Evolutionary conservation across 1,139 yeast genomes (phyloP), one percentile per base, ranked within the genome.

Genomic region (Scheffersomyces lignicola): DNA sequence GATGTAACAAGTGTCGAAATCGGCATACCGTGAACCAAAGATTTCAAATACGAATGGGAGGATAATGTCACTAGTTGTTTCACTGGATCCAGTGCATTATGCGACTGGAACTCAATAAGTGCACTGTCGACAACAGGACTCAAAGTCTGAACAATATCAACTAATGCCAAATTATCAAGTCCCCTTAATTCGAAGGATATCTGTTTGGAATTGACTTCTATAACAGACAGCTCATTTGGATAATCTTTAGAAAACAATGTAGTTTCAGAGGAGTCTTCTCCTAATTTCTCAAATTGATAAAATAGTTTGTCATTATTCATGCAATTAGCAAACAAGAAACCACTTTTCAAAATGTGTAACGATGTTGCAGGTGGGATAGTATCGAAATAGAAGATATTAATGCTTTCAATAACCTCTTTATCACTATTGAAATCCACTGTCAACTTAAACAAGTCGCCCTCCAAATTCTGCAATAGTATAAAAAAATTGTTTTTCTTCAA

Each of bases 371-470:
- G 57, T 1, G 89, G 83, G 16, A 87, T 71, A 0, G 94, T 75
- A 53, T 88, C 97, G 58, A 89, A 90, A 51, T 83, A 88, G 4
- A 57, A 49, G 9, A 64, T 43, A 2, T 35, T 42, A 1, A 63
- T 51, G 24, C 48, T 44, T 10, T 70, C 63, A n/a, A 86, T 62
- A 13, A 61, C 51, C 27, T 69, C 75, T 26, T 62, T 63, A 28
- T 68, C 72, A 1, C 46, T 46, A 29, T 58, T 54, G 36, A 48
- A 62, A 14, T 64, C 69, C 3, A 85, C 58, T 3, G 78, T 68
- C 6, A 88, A 56, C 51, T 86, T 88, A 60, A 80, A 85, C n/a
- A 88, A 45, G 51, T 88, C 96, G 9, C 97, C 97, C 9, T 60
- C 54, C 28, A 77, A 70, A 12, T 79, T 76, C 51, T 92, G 97